A percentile compares a stretch with the other conserved stretches of the same genome.
These are phyloP conservation scores for Pilaira anomala DNA, from an alignment of 192 early-diverging fungal species.

Conservation along the genomic window DNA sequence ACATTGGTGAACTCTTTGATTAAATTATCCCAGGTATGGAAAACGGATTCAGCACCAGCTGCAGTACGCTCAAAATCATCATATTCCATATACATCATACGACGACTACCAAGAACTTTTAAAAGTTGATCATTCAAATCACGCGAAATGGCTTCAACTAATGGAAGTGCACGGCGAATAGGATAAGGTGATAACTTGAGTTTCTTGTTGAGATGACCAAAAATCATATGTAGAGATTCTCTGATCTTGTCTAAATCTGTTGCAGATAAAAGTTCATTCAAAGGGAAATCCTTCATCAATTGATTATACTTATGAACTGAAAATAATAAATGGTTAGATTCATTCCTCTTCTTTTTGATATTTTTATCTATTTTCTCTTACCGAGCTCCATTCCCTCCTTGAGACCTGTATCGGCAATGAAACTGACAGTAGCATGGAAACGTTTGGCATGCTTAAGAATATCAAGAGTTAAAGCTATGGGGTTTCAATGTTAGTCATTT, in stretches of 20 bases:
- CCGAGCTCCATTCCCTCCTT: conserved; percentile 89
- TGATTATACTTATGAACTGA: conserved; percentile 89
- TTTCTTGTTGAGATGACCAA: conserved; percentile 97
- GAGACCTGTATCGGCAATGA: conserved; percentile 95
- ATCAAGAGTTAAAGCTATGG: conserved; percentile 80
- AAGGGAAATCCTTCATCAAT: conserved; percentile 98
- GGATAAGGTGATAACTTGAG: conserved; percentile 92
- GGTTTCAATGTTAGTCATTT: neutral
- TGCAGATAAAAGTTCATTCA: conserved; percentile 93
- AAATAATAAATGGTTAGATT: neutral
- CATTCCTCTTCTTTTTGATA: neutral
- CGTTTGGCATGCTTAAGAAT: conserved; percentile 96
- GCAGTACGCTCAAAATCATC: conserved; percentile 87
- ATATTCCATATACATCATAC: conserved; percentile 93
- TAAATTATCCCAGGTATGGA: conserved; percentile 90
- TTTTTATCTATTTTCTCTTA: conserved; percentile 28
- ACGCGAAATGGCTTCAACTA: conserved; percentile 93
- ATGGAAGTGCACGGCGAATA: conserved; percentile 84
- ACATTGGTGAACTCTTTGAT: conserved; percentile 95
- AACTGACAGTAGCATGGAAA: conserved; percentile 96
- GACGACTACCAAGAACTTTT: conserved; percentile 79
- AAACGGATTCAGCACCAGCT: conserved; percentile 80
- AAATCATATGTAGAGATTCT: conserved; percentile 76
- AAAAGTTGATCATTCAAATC: conserved; percentile 94
- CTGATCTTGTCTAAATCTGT: conserved; percentile 86